Evolutionary conservation across 1,139 yeast genomes (phyloP), one percentile per base, ranked within the genome.

Genomic region (Magnusiomyces sp.): DNA sequence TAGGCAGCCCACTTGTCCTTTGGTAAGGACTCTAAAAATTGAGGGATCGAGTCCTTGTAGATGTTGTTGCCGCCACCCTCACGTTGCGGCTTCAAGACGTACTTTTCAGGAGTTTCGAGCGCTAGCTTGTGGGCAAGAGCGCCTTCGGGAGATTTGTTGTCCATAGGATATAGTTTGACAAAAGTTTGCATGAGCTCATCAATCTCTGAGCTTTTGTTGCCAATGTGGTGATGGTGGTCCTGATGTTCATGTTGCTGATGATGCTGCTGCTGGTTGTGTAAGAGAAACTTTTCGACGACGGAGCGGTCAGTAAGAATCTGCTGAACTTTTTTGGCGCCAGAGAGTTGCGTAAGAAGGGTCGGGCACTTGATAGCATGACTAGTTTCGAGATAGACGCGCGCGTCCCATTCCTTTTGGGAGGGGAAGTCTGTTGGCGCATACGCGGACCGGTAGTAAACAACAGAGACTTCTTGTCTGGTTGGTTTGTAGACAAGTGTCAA

Each of bases 11-110:
- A 90, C 39, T 84, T 84, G 23, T 73, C 69, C 60, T 83, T 79
- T n/a, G 81, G 80, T 9, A 86, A 63, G 0, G 71, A 60, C 17
- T 74, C 65, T 58, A 92, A 71, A 62, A 87, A 90, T 0, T 55
- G 70, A 1, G 97, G 96, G 50, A 92, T 92, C 58, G 87, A 83
- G 45, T 78, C 77, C 60, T 86, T 86, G 69, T 92, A 92, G 49
- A 92, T 76, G 64, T 92, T 92, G 67, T 92, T 89, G 20, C 98
- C 98, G 43, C 83, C 84, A 38, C 98, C 98, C 71, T 92, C 98
- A 71, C 98, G 79, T 68, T 94, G 98, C 2, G 98, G 98, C 63
- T 92, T 92, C 59, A 92, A 73, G 1, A 92, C 98, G 65, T 73
- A 92, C 36, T 75, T 74, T 52, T 77, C 77, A 0, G 97, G 92